Conservation (phyloP, 257 asterid species). For the Salvia miltiorrhiza region DNA sequence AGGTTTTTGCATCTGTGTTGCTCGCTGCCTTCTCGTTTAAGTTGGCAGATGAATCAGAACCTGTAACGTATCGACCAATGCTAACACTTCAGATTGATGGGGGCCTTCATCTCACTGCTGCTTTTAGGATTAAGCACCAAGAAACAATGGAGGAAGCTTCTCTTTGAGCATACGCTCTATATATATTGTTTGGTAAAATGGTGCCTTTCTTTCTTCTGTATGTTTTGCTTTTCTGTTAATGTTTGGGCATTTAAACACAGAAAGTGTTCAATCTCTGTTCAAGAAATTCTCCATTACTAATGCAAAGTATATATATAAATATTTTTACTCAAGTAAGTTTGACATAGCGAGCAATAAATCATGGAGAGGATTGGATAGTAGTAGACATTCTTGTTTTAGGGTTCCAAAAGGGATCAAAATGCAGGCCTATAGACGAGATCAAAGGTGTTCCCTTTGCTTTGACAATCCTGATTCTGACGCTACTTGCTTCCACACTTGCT, state of each 20-base stretch:
- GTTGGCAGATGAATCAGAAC: slow-evolving; percentile 40
- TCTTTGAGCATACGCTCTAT: not conserved
- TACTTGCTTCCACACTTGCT: slow-evolving; percentile 44
- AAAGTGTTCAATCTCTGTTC: too few relatives aligned
- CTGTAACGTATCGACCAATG: slow-evolving; percentile 49
- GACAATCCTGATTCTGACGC: slow-evolving; percentile 51
- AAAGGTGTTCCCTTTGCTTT: slow-evolving; percentile 69
- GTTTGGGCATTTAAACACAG: too few relatives aligned
- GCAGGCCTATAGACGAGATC: slow-evolving; percentile 74
- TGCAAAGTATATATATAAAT: too few relatives aligned
- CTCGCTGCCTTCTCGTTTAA: slow-evolving; percentile 45
- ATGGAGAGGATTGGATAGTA: too few relatives aligned
- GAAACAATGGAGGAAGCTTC: not conserved
- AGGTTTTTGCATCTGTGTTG: slow-evolving; percentile 53
- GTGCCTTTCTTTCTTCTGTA: not conserved
- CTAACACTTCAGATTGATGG: slow-evolving; percentile 62
- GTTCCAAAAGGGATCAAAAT: slow-evolving; percentile 86
- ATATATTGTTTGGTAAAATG: not conserved
- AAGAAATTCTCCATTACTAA: too few relatives aligned
- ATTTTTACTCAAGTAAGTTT: too few relatives aligned
- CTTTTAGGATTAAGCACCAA: not conserved
- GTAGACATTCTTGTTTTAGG: slow-evolving; percentile 18
- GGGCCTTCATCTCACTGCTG: slow-evolving; percentile 51
- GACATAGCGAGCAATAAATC: too few relatives aligned
- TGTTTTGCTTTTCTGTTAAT: too few relatives aligned